Evolutionary conservation across 352 stramenopile species (phyloP).

Genomic region (Phytophthora citricola): DNA sequence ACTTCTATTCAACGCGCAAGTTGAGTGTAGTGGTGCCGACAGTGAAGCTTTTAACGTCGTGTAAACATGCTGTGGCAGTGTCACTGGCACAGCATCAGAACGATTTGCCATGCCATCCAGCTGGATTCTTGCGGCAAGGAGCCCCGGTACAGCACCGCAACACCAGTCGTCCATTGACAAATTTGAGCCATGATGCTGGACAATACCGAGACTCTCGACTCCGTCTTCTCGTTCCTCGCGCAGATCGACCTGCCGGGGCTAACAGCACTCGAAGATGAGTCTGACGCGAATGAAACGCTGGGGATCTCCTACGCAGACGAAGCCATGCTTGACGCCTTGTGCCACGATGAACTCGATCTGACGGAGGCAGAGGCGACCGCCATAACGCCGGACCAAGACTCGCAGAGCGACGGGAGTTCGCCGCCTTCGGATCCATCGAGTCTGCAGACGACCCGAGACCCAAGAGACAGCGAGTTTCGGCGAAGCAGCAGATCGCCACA

Average conservation of each 20-base stretch:
- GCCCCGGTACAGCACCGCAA: not conserved
- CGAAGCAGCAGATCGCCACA: slow-evolving; percentile 26
- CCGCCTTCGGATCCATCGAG: slow-evolving; percentile 6
- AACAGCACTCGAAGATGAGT: slow-evolving; percentile 2
- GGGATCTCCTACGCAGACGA: not conserved
- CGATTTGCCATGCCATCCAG: too few relatives aligned
- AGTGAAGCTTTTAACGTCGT: too few relatives aligned
- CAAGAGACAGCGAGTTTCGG: slow-evolving; percentile 15
- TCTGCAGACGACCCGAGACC: not conserved
- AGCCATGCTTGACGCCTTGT: not conserved
- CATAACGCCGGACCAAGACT: not conserved
- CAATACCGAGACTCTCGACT: slow-evolving; percentile 22
- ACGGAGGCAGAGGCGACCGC: not conserved
- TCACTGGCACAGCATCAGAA: too few relatives aligned
- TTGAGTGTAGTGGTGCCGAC: too few relatives aligned
- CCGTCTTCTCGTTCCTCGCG: slow-evolving; percentile 24
- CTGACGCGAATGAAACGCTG: not conserved
- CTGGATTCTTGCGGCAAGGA: too few relatives aligned
- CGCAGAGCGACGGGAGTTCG: not conserved
- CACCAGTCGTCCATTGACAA: slow-evolving; percentile 6
- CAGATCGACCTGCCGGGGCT: slow-evolving; percentile 24
- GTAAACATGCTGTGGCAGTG: too few relatives aligned
- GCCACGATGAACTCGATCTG: not conserved
- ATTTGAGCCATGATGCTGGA: slow-evolving; percentile 2
- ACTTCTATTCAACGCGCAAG: too few relatives aligned